phyloP scores from a whole-genome alignment of 106 monocot species.

The Phalaenopsis aphrodite region DNA sequence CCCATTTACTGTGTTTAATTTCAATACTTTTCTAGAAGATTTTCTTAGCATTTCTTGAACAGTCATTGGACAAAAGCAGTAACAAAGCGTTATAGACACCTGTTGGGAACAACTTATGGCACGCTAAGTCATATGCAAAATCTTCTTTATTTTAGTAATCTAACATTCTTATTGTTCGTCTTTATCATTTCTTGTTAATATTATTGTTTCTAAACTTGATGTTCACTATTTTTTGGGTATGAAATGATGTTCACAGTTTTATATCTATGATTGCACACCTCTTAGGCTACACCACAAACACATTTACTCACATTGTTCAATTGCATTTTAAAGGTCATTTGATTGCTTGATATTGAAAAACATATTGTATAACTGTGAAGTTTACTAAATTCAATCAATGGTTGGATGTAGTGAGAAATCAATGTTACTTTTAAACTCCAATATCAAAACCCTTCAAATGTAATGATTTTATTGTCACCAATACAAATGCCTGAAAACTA shows the following conservation, averaged over 20 bases:
- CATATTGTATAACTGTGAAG: background rate
- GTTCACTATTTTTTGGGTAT: background rate
- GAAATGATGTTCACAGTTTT: background rate
- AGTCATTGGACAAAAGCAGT: background rate
- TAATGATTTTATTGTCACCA: no score
- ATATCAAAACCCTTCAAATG: background rate
- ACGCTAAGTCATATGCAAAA: background rate
- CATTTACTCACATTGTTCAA: no score
- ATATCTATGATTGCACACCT: background rate
- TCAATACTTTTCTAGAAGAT: background rate
- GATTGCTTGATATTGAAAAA: background rate
- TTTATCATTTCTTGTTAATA: background rate
- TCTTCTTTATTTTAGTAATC: background rate
- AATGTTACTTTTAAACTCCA: background rate
- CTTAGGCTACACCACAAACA: no score
- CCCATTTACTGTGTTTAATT: background rate
- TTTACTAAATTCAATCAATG: background rate
- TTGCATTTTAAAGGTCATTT: no score
- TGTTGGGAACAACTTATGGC: background rate
- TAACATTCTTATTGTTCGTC: background rate
- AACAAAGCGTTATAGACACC: background rate
- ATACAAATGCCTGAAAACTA: no score
- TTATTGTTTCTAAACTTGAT: background rate
- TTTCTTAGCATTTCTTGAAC: background rate
- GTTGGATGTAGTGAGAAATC: background rate